Conservation (phyloP, 1,284 basidiomycete species). For the Meira miltonrushii region DNA sequence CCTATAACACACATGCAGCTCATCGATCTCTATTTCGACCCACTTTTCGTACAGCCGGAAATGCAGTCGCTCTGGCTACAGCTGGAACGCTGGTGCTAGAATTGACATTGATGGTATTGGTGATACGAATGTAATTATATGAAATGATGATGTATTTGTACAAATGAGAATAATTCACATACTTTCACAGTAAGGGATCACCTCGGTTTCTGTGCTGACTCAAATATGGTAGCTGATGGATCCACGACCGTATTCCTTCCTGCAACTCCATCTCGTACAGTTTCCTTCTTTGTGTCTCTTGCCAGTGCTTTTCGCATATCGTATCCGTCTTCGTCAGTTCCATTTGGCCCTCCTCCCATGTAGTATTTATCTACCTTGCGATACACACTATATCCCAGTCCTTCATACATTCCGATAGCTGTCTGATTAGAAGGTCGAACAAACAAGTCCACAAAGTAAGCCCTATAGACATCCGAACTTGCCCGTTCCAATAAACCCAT, state of each 20-base stretch:
- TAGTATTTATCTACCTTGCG: slow-evolving; percentile 80
- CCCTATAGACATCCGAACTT: slow-evolving; percentile 61
- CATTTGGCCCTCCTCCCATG: slow-evolving; percentile 63
- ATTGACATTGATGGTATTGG: slow-evolving; percentile 6
- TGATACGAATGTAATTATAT: slow-evolving; percentile 2
- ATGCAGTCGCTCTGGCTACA: not conserved
- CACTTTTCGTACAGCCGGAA: not conserved
- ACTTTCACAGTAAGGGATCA: too few relatives aligned
- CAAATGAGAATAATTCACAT: too few relatives aligned
- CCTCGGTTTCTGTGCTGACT: too few relatives aligned
- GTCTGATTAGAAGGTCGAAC: slow-evolving; percentile 65
- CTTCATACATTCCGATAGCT: slow-evolving; percentile 75
- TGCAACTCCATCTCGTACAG: slow-evolving; percentile 27
- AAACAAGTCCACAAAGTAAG: slow-evolving; percentile 83
- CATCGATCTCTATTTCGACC: not conserved
- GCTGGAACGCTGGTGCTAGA: not conserved
- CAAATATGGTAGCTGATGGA: slow-evolving; percentile 12
- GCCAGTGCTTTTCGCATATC: slow-evolving; percentile 66
- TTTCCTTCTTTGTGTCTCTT: slow-evolving; percentile 30
- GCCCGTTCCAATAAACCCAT: slow-evolving; percentile 74
- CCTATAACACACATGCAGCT: slow-evolving; percentile 2
- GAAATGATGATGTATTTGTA: too few relatives aligned
- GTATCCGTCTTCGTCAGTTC: slow-evolving; percentile 76
- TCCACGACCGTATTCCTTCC: slow-evolving; percentile 32
- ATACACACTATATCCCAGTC: slow-evolving; percentile 79